Conservation (phyloP, 192 early-diverging fungal species). For the Funneliformis geosporum region DNA sequence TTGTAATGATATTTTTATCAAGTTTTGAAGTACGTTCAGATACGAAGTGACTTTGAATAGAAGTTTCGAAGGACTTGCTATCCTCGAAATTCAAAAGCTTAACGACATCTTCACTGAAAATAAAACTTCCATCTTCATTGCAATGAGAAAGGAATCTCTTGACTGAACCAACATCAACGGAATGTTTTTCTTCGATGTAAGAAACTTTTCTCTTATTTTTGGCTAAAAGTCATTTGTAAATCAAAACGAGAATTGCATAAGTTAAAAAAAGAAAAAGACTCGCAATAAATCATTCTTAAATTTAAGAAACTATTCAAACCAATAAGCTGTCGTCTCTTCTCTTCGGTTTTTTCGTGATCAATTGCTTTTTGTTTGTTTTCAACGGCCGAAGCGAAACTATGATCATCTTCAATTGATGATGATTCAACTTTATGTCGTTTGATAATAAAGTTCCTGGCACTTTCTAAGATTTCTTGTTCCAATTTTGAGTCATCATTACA, state of each 20-base stretch:
- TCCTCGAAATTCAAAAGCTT: background rate
- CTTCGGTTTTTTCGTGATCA: background rate
- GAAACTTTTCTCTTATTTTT: background rate
- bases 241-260: background rate
- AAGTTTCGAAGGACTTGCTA: background rate
- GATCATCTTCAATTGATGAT: background rate
- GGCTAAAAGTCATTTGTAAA: background rate
- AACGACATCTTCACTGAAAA: background rate
- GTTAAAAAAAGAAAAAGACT: background rate
- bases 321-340: background rate
- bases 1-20: background rate
- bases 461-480: conserved; percentile 2
- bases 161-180: background rate
- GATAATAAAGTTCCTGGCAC: conserved; percentile 20
- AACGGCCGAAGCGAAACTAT: background rate
- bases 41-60: background rate
- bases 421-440: conserved; percentile 27
- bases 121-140: background rate
- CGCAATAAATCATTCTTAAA: background rate
- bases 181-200: background rate
- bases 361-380: background rate
- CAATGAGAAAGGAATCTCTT: background rate
- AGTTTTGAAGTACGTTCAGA: background rate
- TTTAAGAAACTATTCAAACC: background rate
- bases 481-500: conserved; percentile 12